Percentiles rank a stretch among this genome's conserved stretches.
Conservation (phyloP, 2,329 filamentous ascomycete species). For the Colletotrichum tanaceti region DNA sequence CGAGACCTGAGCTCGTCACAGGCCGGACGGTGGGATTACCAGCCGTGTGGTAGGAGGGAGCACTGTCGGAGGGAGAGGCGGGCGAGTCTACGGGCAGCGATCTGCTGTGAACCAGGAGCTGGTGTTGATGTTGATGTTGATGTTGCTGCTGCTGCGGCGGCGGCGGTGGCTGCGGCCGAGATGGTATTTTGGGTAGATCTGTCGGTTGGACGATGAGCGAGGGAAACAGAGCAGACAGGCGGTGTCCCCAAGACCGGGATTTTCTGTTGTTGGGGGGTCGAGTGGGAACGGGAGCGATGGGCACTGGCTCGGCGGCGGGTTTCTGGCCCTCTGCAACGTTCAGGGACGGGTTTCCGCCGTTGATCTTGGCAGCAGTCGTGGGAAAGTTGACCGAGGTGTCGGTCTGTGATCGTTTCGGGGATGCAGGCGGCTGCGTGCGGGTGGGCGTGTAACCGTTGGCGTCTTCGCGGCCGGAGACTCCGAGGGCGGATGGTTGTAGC, state of each 20-base stretch:
- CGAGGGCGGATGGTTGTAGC: not conserved
- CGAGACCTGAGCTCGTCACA: slow-evolving; percentile 23
- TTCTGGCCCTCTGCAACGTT: slow-evolving; percentile 32
- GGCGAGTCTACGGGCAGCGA: slow-evolving; percentile 33
- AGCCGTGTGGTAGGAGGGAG: slow-evolving; percentile 30
- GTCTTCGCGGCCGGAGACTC: slow-evolving; percentile 20
- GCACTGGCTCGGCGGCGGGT: slow-evolving; percentile 40
- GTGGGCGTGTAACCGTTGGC: slow-evolving; percentile 18
- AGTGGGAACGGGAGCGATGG: slow-evolving; percentile 15
- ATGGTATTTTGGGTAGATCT: slow-evolving; percentile 45
- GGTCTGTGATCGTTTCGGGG: slow-evolving; percentile 37
- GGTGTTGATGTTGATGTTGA: slow-evolving; percentile 31
- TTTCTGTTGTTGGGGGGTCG: slow-evolving; percentile 45
- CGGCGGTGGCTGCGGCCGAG: slow-evolving; percentile 24
- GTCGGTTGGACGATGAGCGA: slow-evolving; percentile 52
- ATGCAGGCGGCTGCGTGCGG: slow-evolving; percentile 30
- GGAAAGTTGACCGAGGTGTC: slow-evolving; percentile 23
- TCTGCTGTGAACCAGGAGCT: slow-evolving; percentile 43
- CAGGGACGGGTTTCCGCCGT: slow-evolving; percentile 9
- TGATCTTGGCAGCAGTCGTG: slow-evolving; percentile 10
- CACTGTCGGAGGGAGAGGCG: slow-evolving; percentile 35
- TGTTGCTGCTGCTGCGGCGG: slow-evolving; percentile 35
- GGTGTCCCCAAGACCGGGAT: slow-evolving; percentile 52
- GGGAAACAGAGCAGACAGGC: slow-evolving; percentile 52
- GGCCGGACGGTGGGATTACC: slow-evolving; percentile 26